phyloP scores from a whole-genome alignment of 306 rosid species.

The Pyrus communis region DNA sequence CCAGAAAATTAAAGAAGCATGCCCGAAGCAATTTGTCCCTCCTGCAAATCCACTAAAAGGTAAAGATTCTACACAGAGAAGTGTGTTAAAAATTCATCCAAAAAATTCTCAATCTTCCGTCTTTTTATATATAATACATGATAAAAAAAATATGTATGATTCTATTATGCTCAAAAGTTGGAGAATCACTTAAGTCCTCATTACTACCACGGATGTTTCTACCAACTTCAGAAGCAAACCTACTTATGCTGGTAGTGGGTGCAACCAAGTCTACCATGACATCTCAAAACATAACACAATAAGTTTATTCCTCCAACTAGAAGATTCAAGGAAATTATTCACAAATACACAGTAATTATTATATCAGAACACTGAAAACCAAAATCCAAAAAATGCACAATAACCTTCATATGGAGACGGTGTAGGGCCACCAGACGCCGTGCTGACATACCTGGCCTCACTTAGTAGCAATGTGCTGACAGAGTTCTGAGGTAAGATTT shows the following conservation, averaged over 20 bases:
- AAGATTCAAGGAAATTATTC: slow-evolving; percentile 1
- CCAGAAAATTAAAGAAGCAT: neutral
- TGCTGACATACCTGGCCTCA: slow-evolving; percentile 38
- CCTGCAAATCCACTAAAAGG: neutral
- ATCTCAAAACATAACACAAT: slow-evolving; percentile 14
- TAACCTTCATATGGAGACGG: slow-evolving; percentile 50
- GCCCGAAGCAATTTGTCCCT: neutral
- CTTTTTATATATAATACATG: neutral
- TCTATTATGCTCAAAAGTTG: slow-evolving; percentile 16
- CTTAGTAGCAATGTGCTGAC: slow-evolving; percentile 25
- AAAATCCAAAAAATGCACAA: slow-evolving; percentile 4
- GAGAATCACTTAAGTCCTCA: slow-evolving; percentile 31
- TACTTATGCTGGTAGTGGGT: slow-evolving; percentile 10
- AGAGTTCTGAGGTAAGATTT: slow-evolving; percentile 45
- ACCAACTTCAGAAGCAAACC: slow-evolving; percentile 31
- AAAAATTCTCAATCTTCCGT: neutral
- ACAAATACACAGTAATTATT: neutral
- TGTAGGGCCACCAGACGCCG: slow-evolving; percentile 25
- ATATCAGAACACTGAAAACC: slow-evolving; percentile 9
- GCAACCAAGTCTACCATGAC: slow-evolving; percentile 22
- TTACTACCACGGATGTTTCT: slow-evolving; percentile 16
- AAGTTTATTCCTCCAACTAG: slow-evolving; percentile 12
- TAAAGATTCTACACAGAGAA: neutral
- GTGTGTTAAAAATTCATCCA: neutral
- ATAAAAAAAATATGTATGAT: neutral